Evolutionary conservation across 345 rosid species (phyloP), one percentile per base, ranked within the genome.

Genomic region (Gossypium turneri): DNA sequence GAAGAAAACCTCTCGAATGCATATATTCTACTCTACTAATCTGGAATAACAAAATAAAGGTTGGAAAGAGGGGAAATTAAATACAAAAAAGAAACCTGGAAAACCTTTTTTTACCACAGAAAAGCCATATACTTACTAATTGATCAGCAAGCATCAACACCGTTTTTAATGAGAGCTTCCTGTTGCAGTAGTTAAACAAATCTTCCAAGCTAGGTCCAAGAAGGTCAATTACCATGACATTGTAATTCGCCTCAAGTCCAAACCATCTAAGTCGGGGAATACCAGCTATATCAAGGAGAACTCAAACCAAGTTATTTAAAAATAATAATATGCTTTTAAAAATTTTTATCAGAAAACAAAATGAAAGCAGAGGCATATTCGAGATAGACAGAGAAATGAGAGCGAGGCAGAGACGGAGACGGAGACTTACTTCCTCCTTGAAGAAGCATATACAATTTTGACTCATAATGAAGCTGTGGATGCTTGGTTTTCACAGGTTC

Each of bases 201-300:
- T 92, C 97, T 80, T 92, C 97, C 85, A 92, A 85, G 83, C 97
- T 92, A 27, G 97, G 97, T 13, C 97, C 94, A 77, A 92, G 94
- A 74, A 92, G 93, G 77, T 92, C 97, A 76, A 92, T 88, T 68
- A 90, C 94, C 97, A 92, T 92, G 38, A 88, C 82, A 78, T 88
- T 92, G 82, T 90, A 90, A 41, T 88, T 94, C 50, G 85, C 89
- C 76, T 92, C 93, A 76, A 90, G 90, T 55, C 97, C 97, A 77
- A 86, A 92, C 97, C 97, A 92, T 79, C 87, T 92, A 52, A 92
- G 90, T 81, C 85, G 90, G 29, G 97, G 97, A 80, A 92, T 82
- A 72, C 97, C 97, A 67, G 92, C 97, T 92, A 64, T 81, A 80
- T 60, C 64, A 56, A 34, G 53, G 27, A 62, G 75, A 77, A 79